Conservation (phyloP, 1,139 yeast genomes). For the Nematodospora anomalae region DNA sequence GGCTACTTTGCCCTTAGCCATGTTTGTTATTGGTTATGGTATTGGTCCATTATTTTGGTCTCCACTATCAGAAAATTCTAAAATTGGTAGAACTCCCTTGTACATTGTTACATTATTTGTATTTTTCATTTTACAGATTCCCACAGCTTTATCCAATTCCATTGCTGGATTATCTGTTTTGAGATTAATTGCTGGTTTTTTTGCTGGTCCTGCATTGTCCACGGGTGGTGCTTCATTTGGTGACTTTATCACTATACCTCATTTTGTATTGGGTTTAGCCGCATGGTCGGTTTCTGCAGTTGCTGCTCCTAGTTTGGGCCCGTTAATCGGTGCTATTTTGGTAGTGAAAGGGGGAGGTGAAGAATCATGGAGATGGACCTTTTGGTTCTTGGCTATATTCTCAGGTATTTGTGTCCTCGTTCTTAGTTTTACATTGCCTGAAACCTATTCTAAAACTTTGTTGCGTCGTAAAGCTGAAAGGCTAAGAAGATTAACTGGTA, state of each 20-base stretch:
- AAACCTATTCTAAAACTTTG: slow-evolving; percentile 35
- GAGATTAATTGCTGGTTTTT: slow-evolving; percentile 33
- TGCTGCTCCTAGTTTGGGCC: slow-evolving; percentile 40
- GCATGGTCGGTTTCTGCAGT: slow-evolving; percentile 38
- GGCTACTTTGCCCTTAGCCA: slow-evolving; percentile 35
- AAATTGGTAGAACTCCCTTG: slow-evolving; percentile 52
- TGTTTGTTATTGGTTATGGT: slow-evolving; percentile 42
- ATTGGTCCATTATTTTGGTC: slow-evolving; percentile 40
- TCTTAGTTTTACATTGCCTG: slow-evolving; percentile 34
- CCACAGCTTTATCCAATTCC: slow-evolving; percentile 30
- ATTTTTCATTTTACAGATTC: slow-evolving; percentile 35
- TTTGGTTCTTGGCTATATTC: slow-evolving; percentile 38
- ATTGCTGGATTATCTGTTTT: slow-evolving; percentile 32
- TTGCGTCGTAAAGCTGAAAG: slow-evolving; percentile 36
- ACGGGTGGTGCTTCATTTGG: slow-evolving; percentile 38
- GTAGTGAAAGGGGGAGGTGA: slow-evolving; percentile 22
- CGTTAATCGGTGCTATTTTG: slow-evolving; percentile 35
- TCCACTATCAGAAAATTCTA: slow-evolving; percentile 39
- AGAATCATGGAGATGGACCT: slow-evolving; percentile 36
- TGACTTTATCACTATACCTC: slow-evolving; percentile 27
- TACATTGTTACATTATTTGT: slow-evolving; percentile 32
- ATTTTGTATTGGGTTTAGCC: slow-evolving; percentile 34
- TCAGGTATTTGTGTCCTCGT: slow-evolving; percentile 28
- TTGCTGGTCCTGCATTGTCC: slow-evolving; percentile 35
- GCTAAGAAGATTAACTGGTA: slow-evolving; percentile 37